Conservation (phyloP, 2,329 filamentous ascomycete species). For the Biscogniauxia marginata region DNA sequence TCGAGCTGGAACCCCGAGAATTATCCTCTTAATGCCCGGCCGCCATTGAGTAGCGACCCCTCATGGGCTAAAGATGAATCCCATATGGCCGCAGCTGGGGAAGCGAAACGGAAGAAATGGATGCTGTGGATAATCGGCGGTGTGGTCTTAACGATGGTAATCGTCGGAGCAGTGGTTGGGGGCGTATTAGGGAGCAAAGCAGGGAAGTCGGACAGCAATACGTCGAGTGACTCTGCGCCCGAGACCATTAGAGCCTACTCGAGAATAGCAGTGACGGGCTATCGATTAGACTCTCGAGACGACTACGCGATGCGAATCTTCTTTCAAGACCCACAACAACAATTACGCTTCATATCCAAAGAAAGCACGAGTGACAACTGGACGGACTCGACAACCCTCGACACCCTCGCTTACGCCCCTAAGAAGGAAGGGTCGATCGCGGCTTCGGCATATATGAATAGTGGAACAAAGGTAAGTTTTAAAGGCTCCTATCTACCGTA, state of each 20-base stretch:
- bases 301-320: slow-evolving; percentile 23
- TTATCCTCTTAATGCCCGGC: slow-evolving; percentile 4
- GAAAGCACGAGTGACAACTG: slow-evolving; percentile 15
- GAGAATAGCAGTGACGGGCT: slow-evolving; percentile 21
- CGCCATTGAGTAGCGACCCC: background rate
- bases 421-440: slow-evolving; percentile 20
- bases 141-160: slow-evolving; percentile 9
- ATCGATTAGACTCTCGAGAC: slow-evolving; percentile 7
- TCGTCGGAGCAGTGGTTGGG: slow-evolving; percentile 17
- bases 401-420: slow-evolving; percentile 18
- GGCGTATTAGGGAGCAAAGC: slow-evolving; percentile 13
- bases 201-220: slow-evolving; percentile 2
- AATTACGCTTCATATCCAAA: slow-evolving; percentile 21
- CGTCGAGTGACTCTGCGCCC: slow-evolving; percentile 8
- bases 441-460: slow-evolving; percentile 16
- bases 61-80: slow-evolving; percentile 11
- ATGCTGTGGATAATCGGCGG: slow-evolving; percentile 15
- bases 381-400: slow-evolving; percentile 17
- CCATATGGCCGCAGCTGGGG: background rate
- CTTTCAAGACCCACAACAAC: slow-evolving; percentile 20
- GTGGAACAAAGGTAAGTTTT: slow-evolving; percentile 14
- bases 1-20: slow-evolving; percentile 3
- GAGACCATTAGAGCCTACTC: slow-evolving; percentile 19
- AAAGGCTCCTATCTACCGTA: background rate
- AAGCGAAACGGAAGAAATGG: slow-evolving; percentile 13